Evolutionary conservation across 805 yeast species (phyloP).

Genomic region (Huiozyma naganishii): DNA sequence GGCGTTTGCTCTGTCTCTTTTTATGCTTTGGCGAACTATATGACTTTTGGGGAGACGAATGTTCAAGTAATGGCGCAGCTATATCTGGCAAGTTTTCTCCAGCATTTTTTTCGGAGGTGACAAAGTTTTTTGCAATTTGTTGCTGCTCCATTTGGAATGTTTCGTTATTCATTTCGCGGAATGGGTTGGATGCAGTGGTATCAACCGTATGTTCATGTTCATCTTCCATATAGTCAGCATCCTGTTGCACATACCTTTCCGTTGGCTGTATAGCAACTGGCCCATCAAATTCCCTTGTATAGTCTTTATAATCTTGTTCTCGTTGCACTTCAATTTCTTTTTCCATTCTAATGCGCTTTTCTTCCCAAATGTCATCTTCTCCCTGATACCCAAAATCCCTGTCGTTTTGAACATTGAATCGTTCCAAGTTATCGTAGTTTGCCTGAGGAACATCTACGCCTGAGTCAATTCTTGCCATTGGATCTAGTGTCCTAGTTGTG

Average conservation of each 20-base stretch:
- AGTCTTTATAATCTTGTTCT: constrained; percentile 2
- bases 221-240: not conserved
- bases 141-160: constrained; percentile 12
- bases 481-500: constrained; percentile 6
- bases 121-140: constrained; percentile 5
- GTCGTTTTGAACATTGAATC: constrained; percentile 4
- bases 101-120: not conserved
- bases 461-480: not conserved
- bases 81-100: not conserved
- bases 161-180: constrained; percentile 19
- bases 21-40: constrained; percentile 14
- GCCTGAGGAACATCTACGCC: constrained; percentile 1
- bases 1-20: constrained; percentile 33
- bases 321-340: constrained; percentile 7
- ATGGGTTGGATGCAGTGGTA: constrained; percentile 12
- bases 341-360: constrained; percentile 11
- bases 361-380: constrained; percentile 13
- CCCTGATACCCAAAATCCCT: constrained; percentile 10
- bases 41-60: constrained; percentile 17
- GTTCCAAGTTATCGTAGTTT: not conserved
- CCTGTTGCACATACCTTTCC: not conserved
- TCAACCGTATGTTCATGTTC: constrained; percentile 1
- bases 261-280: not conserved
- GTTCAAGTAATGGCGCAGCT: not conserved
- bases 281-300: not conserved